Conservation (phyloP, 148 eudicot species). For the Limonium bicolor region DNA sequence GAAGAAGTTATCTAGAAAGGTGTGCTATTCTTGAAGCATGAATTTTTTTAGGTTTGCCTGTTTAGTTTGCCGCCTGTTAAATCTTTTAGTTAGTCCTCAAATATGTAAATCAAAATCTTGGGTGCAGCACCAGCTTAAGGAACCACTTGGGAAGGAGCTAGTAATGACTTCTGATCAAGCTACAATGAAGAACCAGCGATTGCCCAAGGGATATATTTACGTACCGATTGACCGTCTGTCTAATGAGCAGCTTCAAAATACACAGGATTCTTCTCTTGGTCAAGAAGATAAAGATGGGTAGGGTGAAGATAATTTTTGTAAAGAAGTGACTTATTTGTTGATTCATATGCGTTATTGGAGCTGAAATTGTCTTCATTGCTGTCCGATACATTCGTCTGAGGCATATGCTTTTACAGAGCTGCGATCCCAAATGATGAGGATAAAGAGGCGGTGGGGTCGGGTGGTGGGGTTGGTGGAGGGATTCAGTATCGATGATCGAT, state of each 20-base stretch:
- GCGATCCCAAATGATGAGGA: too few species aligned
- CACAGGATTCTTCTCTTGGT: conserved; percentile 26
- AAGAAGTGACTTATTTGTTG: too few species aligned
- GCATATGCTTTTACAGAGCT: too few species aligned
- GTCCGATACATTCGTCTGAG: too few species aligned
- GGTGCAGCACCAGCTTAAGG: conserved; percentile 38
- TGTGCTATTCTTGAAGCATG: conserved; percentile 8
- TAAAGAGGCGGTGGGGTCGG: too few species aligned
- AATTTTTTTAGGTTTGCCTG: not conserved
- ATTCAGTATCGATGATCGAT: too few species aligned
- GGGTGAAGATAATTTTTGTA: too few species aligned
- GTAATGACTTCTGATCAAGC: conserved; percentile 91
- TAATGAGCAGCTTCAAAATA: conserved; percentile 35
- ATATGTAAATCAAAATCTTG: conserved; percentile 2
- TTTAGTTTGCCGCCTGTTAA: conserved; percentile 2
- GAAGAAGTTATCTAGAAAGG: conserved; percentile 35
- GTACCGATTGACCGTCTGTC: conserved; percentile 66
- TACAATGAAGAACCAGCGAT: conserved; percentile 60
- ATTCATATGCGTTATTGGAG: too few species aligned
- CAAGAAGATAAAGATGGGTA: too few species aligned
- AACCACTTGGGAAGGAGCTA: conserved; percentile 70
- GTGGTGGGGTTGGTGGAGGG: too few species aligned
- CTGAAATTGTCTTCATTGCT: too few species aligned
- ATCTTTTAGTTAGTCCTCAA: not conserved
- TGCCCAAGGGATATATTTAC: conserved; percentile 77